These are phyloP conservation scores for Backusella psychrophila DNA, from an alignment of 192 early-diverging fungal genomes.

Conservation along the genomic window DNA sequence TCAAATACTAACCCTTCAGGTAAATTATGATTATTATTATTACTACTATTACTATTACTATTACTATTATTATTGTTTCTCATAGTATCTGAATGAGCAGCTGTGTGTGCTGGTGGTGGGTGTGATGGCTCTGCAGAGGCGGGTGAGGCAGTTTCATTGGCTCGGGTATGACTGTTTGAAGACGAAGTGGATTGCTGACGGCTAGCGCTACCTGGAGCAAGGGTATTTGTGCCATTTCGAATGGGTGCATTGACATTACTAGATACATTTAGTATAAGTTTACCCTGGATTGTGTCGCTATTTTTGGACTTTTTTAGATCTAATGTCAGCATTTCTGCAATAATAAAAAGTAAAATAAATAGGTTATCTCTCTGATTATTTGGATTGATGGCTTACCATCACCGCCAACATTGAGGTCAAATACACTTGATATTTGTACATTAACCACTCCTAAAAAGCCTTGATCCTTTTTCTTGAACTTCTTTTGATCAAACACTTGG, in stretches of 20 bases:
- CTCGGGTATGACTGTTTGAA: neutral
- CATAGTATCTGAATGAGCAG: neutral
- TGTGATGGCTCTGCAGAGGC: neutral
- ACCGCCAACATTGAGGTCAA: slow-evolving; percentile 74
- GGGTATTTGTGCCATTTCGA: slow-evolving; percentile 36
- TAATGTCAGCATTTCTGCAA: slow-evolving; percentile 77
- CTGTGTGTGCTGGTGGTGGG: neutral
- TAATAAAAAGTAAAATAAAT: neutral
- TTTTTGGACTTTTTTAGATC: slow-evolving; percentile 86
- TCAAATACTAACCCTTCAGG: slow-evolving; percentile 3
- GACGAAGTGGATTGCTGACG: neutral
- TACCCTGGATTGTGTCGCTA: slow-evolving; percentile 84
- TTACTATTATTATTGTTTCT: neutral
- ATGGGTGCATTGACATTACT: slow-evolving; percentile 54
- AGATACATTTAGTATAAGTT: slow-evolving; percentile 75
- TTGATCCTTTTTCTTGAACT: slow-evolving; percentile 89
- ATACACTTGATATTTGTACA: slow-evolving; percentile 75
- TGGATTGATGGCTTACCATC: slow-evolving; percentile 44
- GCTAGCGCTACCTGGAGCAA: neutral
- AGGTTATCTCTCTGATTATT: neutral
- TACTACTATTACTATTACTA: neutral
- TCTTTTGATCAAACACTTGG: slow-evolving; percentile 97
- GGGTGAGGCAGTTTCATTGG: neutral
- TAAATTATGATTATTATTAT: neutral
- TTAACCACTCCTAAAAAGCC: slow-evolving; percentile 91